Evolutionary conservation across 2,329 filamentous ascomycete species (phyloP), one percentile per base, ranked within the genome.

Genomic region (Aspergillus ustus): DNA sequence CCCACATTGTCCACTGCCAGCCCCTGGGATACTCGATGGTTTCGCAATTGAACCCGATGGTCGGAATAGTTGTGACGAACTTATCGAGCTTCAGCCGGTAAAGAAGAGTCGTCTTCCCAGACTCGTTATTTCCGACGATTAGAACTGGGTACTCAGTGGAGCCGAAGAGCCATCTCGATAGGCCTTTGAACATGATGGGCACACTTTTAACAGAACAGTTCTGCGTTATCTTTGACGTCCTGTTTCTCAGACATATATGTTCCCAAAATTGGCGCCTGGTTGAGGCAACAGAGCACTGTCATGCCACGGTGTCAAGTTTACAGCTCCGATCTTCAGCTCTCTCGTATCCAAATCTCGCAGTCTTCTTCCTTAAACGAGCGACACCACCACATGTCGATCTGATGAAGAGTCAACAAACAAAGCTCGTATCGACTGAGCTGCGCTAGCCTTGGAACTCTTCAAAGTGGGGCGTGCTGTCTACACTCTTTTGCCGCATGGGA

Each of bases 1-100:
- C 45, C 50, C 43, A 60, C 19, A 60, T 25, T 8, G 50, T 54
- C 57, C 57, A 60, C 20, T 48, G 22, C 43, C 57, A 60, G 20
- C 45, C 45, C 19, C 22, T 37, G 13, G 57, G 57, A 43, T 60
- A 60, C 11, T 60, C 57, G 2, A 60, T 22, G 15, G 57, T 60
- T 15, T 60, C 57, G 9, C 40, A n/a, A 40, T 60, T 50, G 20
- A 60, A 54, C n/a, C 50, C 45, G 11, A 60, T 43, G 3, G 50
- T 50, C 3, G 57, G 57, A 17, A 43, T 43, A 2, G 44, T 40
- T 4, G 43, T 50, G 19, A 60, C 22, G 19, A 52, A 49, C 44
- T 54, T 22, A 15, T 28, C 50, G 20, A 49, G 15, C 40, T 60
- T 60, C 50, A 48, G 22, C 19, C 19, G 57, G 28, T 60, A 50